These are phyloP conservation scores for Plasmodium inui DNA, from an alignment of 169 alveolate genomes.

Conservation along the genomic window DNA sequence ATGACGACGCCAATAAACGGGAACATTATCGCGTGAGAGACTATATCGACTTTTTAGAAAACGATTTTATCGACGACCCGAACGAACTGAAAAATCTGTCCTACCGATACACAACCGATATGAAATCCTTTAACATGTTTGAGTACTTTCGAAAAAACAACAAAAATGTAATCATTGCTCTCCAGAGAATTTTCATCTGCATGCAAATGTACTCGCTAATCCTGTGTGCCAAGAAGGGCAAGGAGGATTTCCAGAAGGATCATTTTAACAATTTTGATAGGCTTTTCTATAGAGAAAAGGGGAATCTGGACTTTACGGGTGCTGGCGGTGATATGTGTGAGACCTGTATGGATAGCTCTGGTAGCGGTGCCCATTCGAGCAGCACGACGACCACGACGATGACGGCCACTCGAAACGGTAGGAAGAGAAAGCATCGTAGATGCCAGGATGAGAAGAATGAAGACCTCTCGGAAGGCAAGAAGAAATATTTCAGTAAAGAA, in stretches of 20 bases:
- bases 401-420: not conserved
- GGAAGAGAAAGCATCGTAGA: not conserved
- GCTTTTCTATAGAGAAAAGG: constrained; percentile 37
- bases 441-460: not conserved
- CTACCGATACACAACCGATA: constrained; percentile 27
- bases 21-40: constrained; percentile 7
- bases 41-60: constrained; percentile 20
- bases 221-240: constrained; percentile 59
- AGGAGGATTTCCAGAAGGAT: constrained; percentile 37
- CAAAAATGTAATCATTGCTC: constrained; percentile 65
- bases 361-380: not conserved
- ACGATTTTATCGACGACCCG: constrained; percentile 30
- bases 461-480: not conserved
- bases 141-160: constrained; percentile 65
- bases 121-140: constrained; percentile 70
- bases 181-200: constrained; percentile 63
- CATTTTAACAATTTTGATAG: constrained; percentile 1
- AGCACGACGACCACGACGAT: not conserved
- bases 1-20: not conserved
- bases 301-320: not conserved
- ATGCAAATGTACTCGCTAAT: constrained; percentile 63
- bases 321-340: not conserved
- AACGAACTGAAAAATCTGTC: constrained; percentile 42
- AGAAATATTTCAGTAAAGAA: not conserved
- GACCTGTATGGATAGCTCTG: not conserved